phyloP scores from a whole-genome alignment of 371 early-diverging fungal species.

The Rhizomucor miehei region DNA sequence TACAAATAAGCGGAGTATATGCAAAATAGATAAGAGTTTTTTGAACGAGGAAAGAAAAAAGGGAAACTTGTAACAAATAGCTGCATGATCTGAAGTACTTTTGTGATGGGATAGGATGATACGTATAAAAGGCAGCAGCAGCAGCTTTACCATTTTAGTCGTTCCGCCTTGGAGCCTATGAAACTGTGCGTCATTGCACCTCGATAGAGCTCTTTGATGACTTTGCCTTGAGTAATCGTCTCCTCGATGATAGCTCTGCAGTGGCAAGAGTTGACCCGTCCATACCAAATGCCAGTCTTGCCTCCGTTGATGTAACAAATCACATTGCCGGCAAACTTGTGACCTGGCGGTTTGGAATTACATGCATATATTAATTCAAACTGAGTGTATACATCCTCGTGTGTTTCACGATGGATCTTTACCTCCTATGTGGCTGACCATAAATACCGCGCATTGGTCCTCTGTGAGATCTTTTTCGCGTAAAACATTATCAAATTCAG shows the following conservation, averaged over 20 bases:
- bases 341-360: constrained; percentile 48
- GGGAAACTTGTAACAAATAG: too few relatives aligned
- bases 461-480: constrained; percentile 59
- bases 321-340: constrained; percentile 81
- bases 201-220: constrained; percentile 62
- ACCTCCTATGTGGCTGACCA: constrained; percentile 75
- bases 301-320: constrained; percentile 61
- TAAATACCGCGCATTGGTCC: constrained; percentile 46
- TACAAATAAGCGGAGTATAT: too few relatives aligned
- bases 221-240: constrained; percentile 51
- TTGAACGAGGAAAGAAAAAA: too few relatives aligned
- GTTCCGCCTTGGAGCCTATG: constrained; percentile 18
- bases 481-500: constrained; percentile 63
- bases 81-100: too few relatives aligned
- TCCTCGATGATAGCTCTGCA: constrained; percentile 54
- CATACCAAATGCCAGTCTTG: constrained; percentile 63
- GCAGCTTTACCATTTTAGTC: constrained; percentile 15
- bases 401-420: constrained; percentile 9
- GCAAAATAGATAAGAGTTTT: too few relatives aligned
- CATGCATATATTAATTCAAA: not conserved
- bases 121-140: too few relatives aligned
- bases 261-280: constrained; percentile 62
- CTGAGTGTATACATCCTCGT: not conserved
- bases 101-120: too few relatives aligned
- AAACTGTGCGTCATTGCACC: constrained; percentile 59